Conservation (phyloP, 768 basidiomycete species). For the Glaciozyma martinii region DNA sequence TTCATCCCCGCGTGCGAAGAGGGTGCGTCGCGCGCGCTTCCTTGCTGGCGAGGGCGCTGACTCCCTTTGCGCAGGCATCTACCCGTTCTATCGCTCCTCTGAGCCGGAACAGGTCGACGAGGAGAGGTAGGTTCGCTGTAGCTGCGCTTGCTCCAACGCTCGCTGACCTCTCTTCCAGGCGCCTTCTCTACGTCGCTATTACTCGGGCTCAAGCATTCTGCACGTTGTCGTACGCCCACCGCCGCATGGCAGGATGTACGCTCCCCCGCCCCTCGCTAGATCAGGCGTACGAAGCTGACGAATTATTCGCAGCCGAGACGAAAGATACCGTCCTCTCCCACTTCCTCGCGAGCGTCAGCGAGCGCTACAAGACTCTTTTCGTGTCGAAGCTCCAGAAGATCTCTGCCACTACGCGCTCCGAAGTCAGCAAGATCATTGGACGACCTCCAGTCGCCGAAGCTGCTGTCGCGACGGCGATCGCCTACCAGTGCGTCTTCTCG, state of each 20-base stretch:
- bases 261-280: not conserved
- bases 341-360: conserved; percentile 49
- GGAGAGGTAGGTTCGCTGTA: conserved; percentile 53
- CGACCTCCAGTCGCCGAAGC: conserved; percentile 45
- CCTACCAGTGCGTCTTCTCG: conserved; percentile 47
- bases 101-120: conserved; percentile 63
- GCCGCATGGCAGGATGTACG: conserved; percentile 37
- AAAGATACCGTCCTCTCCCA: conserved; percentile 50
- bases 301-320: conserved; percentile 42
- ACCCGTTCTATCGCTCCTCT: conserved; percentile 56
- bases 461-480: conserved; percentile 44
- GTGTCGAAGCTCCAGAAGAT: conserved; percentile 45
- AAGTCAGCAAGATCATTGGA: conserved; percentile 52
- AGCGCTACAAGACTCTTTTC: conserved; percentile 46
- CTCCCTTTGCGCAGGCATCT: conserved; percentile 41
- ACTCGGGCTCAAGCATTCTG: conserved; percentile 65
- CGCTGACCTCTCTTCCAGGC: conserved; percentile 43
- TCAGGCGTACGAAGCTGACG: not conserved
- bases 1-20: conserved; percentile 59
- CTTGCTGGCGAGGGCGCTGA: not conserved
- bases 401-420: conserved; percentile 43
- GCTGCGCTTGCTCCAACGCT: not conserved
- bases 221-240: conserved; percentile 35
- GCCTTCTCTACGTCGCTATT: conserved; percentile 78
- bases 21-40: not conserved